Conservation (phyloP, 1,284 basidiomycete genomes). For the Flammula alnicola region DNA sequence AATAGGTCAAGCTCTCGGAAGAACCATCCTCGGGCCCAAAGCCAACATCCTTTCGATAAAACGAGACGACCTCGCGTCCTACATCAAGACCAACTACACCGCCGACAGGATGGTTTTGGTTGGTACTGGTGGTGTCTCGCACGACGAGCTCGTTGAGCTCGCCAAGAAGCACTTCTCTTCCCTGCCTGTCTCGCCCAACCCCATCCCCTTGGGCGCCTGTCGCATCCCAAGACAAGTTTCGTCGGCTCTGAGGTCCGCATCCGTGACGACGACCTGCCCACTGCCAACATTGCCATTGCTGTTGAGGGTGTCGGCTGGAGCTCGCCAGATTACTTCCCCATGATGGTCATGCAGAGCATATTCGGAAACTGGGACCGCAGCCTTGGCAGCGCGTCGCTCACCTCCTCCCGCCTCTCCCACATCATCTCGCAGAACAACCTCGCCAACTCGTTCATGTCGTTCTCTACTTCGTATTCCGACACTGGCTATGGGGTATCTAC, state of each 20-base stretch:
- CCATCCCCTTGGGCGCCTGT: conserved; percentile 86
- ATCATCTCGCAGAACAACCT: conserved; percentile 94
- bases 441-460: conserved; percentile 99
- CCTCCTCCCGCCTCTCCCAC: conserved; percentile 91
- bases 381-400: conserved; percentile 88
- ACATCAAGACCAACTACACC: conserved; percentile 98
- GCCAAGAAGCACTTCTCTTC: conserved; percentile 93
- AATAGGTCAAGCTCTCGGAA: conserved; percentile 92
- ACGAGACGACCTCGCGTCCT: conserved; percentile 86
- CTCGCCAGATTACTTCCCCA: conserved; percentile 98
- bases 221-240: conserved; percentile 82
- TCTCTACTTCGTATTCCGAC: conserved; percentile 99
- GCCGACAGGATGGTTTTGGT: conserved; percentile 99
- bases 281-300: conserved; percentile 94
- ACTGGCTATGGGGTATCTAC: conserved; percentile 99
- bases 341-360: conserved; percentile 98
- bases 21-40: conserved; percentile 97
- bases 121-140: conserved; percentile 94
- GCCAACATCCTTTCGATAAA: conserved; percentile 96
- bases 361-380: conserved; percentile 99
- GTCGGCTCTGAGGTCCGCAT: conserved; percentile 96
- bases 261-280: conserved; percentile 90
- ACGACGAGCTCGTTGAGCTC: conserved; percentile 91
- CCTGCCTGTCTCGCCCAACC: conserved; percentile 87
- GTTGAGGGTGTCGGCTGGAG: conserved; percentile 99